Conservation (phyloP, 2,329 filamentous ascomycete species). For the Massarina eburnea region DNA sequence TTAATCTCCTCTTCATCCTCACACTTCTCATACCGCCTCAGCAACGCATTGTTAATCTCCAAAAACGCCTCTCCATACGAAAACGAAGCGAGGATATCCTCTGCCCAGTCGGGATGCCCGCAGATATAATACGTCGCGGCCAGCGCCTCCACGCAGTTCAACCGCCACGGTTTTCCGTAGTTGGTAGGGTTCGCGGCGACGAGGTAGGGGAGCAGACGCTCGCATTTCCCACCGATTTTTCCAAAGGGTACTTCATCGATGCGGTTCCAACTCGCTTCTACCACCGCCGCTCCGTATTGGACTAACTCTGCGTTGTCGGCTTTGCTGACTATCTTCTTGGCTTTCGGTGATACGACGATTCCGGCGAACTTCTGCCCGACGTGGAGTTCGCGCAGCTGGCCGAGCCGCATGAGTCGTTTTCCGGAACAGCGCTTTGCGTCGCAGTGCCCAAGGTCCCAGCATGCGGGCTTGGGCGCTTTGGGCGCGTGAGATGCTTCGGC, state of each 20-base stretch:
- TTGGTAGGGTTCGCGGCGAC: constrained; percentile 97
- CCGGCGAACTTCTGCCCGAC: constrained; percentile 90
- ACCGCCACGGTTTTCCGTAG: constrained; percentile 90
- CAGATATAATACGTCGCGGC: constrained; percentile 94
- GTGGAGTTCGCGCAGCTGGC: constrained; percentile 89
- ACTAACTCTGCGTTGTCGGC: constrained; percentile 81
- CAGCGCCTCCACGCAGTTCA: constrained; percentile 95
- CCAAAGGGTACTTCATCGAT: constrained; percentile 88
- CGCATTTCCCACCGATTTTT: constrained; percentile 90
- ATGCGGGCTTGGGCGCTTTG: constrained; percentile 81
- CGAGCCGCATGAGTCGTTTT: constrained; percentile 88
- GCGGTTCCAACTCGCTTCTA: constrained; percentile 96
- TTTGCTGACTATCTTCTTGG: constrained; percentile 79
- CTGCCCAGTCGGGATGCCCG: constrained; percentile 87
- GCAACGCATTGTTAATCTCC: constrained; percentile 80
- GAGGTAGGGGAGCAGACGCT: constrained; percentile 81
- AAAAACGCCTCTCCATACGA: constrained; percentile 86
- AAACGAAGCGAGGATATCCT: constrained; percentile 79
- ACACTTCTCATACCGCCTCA: constrained; percentile 85
- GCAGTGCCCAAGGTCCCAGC: constrained; percentile 97
- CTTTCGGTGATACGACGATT: constrained; percentile 94
- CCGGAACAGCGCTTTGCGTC: constrained; percentile 96
- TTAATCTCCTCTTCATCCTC: constrained; percentile 80
- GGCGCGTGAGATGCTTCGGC: constrained; percentile 14
- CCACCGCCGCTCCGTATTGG: constrained; percentile 88